A percentile compares a stretch with the other conserved stretches of the same genome.
Evolutionary conservation across 2,329 filamentous ascomycete species (phyloP).

Genomic region (Nigrospora sphaerica): DNA sequence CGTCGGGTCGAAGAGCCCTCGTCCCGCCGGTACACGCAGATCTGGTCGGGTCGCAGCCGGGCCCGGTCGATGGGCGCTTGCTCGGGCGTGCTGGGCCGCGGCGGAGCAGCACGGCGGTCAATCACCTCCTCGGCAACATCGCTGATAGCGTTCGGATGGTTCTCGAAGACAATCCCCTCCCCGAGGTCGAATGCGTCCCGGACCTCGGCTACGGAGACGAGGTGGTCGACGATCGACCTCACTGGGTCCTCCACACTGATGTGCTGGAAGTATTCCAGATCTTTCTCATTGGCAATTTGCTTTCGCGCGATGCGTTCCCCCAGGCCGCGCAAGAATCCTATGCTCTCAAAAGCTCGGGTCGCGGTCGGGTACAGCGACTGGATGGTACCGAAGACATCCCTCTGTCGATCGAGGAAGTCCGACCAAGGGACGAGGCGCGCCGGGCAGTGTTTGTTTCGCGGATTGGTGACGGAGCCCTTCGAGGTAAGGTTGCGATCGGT

Average conservation of each 20-base stretch:
- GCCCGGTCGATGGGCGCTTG: too few species aligned
- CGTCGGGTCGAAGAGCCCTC: constrained; percentile 2
- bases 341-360: constrained; percentile 16
- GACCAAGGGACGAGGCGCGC: constrained; percentile 18
- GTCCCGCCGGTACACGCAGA: constrained; percentile 17
- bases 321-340: constrained; percentile 11
- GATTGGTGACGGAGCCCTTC: constrained; percentile 20
- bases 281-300: constrained; percentile 18
- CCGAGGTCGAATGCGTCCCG: constrained; percentile 14
- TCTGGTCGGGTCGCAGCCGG: constrained; percentile 22
- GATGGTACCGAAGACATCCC: constrained; percentile 12
- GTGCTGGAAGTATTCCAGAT: constrained; percentile 20
- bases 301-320: constrained; percentile 11
- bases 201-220: constrained; percentile 6
- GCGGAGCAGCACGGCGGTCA: too few species aligned
- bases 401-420: constrained; percentile 20
- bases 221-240: constrained; percentile 17
- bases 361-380: constrained; percentile 11
- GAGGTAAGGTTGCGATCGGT: constrained; percentile 14
- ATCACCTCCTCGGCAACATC: constrained; percentile 10
- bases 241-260: constrained; percentile 22
- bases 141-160: constrained; percentile 17
- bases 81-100: too few species aligned
- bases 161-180: constrained; percentile 23
- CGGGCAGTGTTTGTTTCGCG: constrained; percentile 20